Conservation (phyloP, 2,329 filamentous ascomycete genomes). For the Colletotrichum theobromicola region DNA sequence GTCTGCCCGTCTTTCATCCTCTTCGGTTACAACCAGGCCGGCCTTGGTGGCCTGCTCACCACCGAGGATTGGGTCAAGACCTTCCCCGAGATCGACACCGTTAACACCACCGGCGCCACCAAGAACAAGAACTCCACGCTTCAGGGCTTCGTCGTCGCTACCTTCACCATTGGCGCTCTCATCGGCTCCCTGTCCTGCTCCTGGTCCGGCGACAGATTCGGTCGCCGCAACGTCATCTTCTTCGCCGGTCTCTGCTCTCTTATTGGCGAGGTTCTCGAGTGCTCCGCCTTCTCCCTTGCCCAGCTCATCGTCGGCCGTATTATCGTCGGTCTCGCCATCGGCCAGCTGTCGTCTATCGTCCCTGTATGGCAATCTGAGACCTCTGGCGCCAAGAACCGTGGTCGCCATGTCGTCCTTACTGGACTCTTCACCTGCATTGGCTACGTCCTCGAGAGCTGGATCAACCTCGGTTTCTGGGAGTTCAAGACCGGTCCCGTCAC, state of each 20-base stretch:
- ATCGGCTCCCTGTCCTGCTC: slow-evolving; percentile 41
- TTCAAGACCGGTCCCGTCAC: slow-evolving; percentile 30
- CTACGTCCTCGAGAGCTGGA: slow-evolving; percentile 46
- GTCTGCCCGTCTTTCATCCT: slow-evolving; percentile 47
- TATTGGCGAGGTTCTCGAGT: slow-evolving; percentile 39
- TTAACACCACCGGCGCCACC: slow-evolving; percentile 32
- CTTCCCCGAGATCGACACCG: slow-evolving; percentile 44
- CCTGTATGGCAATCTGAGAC: slow-evolving; percentile 47
- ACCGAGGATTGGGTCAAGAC: slow-evolving; percentile 37
- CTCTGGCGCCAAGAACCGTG: slow-evolving; percentile 44
- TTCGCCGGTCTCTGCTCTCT: slow-evolving; percentile 36
- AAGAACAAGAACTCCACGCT: slow-evolving; percentile 38
- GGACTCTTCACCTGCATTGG: slow-evolving; percentile 25
- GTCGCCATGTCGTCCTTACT: slow-evolving; percentile 42
- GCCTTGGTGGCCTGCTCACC: slow-evolving; percentile 40
- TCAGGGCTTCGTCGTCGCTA: slow-evolving; percentile 41
- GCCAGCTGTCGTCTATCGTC: slow-evolving; percentile 42
- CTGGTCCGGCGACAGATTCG: slow-evolving; percentile 35
- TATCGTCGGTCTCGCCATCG: slow-evolving; percentile 45
- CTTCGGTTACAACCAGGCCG: slow-evolving; percentile 47
- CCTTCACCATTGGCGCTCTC: slow-evolving; percentile 41
- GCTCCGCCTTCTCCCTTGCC: slow-evolving; percentile 37
- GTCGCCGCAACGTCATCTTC: slow-evolving; percentile 36
- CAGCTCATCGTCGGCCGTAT: slow-evolving; percentile 48
- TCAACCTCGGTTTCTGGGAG: slow-evolving; percentile 48